Percentiles rank a stretch among this genome's conserved stretches.
Conservation (phyloP, 2,329 filamentous ascomycete genomes). For the Pseudocercospora eumusae region DNA sequence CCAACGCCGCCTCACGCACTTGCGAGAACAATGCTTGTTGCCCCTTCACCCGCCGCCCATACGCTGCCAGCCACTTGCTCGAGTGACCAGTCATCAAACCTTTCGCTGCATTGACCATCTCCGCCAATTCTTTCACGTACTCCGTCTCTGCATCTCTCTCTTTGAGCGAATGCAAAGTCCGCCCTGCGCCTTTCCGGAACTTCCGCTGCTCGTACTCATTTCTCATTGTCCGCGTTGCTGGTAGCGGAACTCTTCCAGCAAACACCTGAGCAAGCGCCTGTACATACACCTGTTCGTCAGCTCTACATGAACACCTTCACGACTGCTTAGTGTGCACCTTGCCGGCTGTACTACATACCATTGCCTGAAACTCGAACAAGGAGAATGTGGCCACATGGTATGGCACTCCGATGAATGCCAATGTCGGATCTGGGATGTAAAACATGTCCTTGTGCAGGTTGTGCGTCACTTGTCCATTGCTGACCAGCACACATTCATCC, state of each 20-base stretch:
- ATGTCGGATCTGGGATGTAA: constrained; percentile 66
- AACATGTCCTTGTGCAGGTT: constrained; percentile 72
- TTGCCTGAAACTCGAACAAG: constrained; percentile 69
- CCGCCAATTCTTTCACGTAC: constrained; percentile 46
- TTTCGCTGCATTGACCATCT: constrained; percentile 42
- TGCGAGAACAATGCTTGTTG: constrained; percentile 36
- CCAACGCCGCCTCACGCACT: constrained; percentile 15
- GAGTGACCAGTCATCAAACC: constrained; percentile 41
- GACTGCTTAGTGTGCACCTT: not conserved
- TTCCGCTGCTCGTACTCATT: constrained; percentile 44
- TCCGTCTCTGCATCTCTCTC: constrained; percentile 40
- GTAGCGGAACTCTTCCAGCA: constrained; percentile 54
- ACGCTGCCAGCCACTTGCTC: constrained; percentile 41
- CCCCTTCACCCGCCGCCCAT: constrained; percentile 38
- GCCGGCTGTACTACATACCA: constrained; percentile 34
- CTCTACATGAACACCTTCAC: not conserved
- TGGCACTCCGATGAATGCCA: constrained; percentile 65
- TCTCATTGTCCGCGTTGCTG: constrained; percentile 47
- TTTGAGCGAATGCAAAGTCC: constrained; percentile 50
- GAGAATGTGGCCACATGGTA: constrained; percentile 69
- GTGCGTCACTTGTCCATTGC: constrained; percentile 60
- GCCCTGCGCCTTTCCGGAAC: constrained; percentile 44
- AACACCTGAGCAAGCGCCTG: constrained; percentile 58
- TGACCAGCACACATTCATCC: constrained; percentile 59
- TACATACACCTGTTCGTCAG: not conserved